Base-by-base conservation (phyloP, 2,329 filamentous ascomycete genomes). In the Penicillium janthinellum region DNA sequence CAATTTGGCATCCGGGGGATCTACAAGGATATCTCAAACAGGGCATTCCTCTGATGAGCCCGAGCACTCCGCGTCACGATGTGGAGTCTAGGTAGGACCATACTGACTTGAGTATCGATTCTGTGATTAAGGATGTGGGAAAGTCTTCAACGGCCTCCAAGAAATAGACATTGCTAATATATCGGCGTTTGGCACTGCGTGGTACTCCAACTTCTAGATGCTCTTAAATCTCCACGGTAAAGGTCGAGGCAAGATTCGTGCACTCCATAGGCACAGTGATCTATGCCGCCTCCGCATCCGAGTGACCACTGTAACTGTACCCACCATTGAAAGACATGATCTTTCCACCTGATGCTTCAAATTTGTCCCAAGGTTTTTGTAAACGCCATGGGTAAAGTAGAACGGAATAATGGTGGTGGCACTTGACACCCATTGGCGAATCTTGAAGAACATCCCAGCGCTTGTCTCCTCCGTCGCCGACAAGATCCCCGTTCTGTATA, bases 371-470 rank as follows among this genome's bases (percentile, higher is more conserved):
- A 22, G 52, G 56, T 65, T 58, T 38, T 61, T 60, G n/a, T 63
- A 63, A 17, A 22, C 22, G 22, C 58, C 61, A 34, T 53, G 61
- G 20, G 54, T 59, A 37, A 63, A 61, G 12, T 49, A 37, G n/a
- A 47, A 59, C 25, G 60, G 60, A 5, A 38, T 25, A 11, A 63
- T 35, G 14, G 22, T 37, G n/a, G 60, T 61, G 5, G 44, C 39
- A 49, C 60, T 64, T 4, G 60, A 58, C 11, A 53, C 35, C 25
- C 56, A 63, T 56, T 56, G 60, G 10, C 58, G 49, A 22, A 64
- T 45, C 37, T 64, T 63, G 41, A 64, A 31, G 11, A 45, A 58
- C 34, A 31, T 38, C 6, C 48, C 48, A 51, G 48, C 48, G 14
- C 31, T 31, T 22, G 15, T 51, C 48, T 51, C 48, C 31, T 51